These are phyloP conservation scores for Paramecium octaurelia DNA, from an alignment of 73 alveolate species.

Conservation along the genomic window DNA sequence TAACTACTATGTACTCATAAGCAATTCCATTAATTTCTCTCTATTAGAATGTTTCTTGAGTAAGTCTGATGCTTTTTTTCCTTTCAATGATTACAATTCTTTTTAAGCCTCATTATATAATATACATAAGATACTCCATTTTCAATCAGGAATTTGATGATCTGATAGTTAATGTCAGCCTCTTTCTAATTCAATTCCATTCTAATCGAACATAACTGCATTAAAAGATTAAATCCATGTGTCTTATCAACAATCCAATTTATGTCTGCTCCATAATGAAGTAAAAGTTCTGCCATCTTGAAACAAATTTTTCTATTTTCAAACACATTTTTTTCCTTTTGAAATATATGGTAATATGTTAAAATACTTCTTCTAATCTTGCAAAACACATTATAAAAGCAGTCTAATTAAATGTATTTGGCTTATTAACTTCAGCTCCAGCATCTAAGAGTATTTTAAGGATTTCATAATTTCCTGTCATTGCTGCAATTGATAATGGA, in stretches of 20 bases:
- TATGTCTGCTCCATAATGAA: constrained; percentile 81
- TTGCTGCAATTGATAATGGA: constrained; percentile 76
- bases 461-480: constrained; percentile 78
- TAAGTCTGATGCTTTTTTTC: constrained; percentile 43
- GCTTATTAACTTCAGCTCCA: constrained; percentile 77
- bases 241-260: constrained; percentile 63
- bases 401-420: constrained; percentile 64
- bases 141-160: constrained; percentile 69
- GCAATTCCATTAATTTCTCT: constrained; percentile 42
- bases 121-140: constrained; percentile 64
- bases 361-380: constrained; percentile 70
- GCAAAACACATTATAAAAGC: constrained; percentile 74
- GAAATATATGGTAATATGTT: background rate
- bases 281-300: constrained; percentile 78
- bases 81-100: constrained; percentile 50
- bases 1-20: background rate
- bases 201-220: constrained; percentile 73
- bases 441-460: constrained; percentile 69
- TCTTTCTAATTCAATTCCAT: constrained; percentile 62
- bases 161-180: constrained; percentile 69
- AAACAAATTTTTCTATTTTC: constrained; percentile 81
- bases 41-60: constrained; percentile 49
- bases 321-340: constrained; percentile 65
- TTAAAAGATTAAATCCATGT: constrained; percentile 74
- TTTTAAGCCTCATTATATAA: constrained; percentile 14